Percentiles rank a stretch among this genome's conserved stretches.
These are phyloP conservation scores for Thermochaetoides dissita DNA, from an alignment of 2,329 filamentous ascomycete genomes.

Conservation along the genomic window DNA sequence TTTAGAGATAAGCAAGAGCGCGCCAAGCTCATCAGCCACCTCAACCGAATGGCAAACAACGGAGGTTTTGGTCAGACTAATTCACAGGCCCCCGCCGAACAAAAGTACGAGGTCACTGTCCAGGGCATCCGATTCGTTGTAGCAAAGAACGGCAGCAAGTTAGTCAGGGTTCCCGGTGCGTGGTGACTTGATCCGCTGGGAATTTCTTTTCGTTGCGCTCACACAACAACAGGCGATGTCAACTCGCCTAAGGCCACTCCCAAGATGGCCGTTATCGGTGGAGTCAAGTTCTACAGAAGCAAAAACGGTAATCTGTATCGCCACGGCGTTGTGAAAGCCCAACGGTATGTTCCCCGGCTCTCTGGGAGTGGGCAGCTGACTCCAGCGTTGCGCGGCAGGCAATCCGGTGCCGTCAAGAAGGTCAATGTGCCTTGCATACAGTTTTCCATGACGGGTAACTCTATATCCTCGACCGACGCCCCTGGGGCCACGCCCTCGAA, in stretches of 20 bases:
- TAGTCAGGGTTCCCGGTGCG: conserved; percentile 60
- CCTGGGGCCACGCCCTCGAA: background rate
- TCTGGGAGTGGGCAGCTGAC: conserved; percentile 23
- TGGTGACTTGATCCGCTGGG: conserved; percentile 6
- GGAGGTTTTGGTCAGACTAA: conserved; percentile 17
- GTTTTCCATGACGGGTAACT: conserved; percentile 56
- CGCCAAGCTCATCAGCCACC: conserved; percentile 36
- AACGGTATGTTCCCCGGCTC: conserved; percentile 46
- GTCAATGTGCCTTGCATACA: conserved; percentile 59
- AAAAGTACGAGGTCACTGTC: conserved; percentile 49
- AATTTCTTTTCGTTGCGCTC: conserved; percentile 9
- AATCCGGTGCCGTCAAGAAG: conserved; percentile 47
- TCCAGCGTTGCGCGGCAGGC: conserved; percentile 25
- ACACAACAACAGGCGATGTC: conserved; percentile 34
- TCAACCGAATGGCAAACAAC: conserved; percentile 23
- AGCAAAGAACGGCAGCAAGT: conserved; percentile 65
- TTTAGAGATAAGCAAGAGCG: conserved; percentile 45
- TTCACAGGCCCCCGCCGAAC: conserved; percentile 17
- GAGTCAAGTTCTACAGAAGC: conserved; percentile 71
- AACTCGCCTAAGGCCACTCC: conserved; percentile 55
- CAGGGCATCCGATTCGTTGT: conserved; percentile 63
- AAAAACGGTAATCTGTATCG: conserved; percentile 80
- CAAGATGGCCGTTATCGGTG: conserved; percentile 57
- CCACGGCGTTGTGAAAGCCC: conserved; percentile 58
- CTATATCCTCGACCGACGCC: conserved; percentile 25